phyloP scores from a whole-genome alignment of 371 early-diverging fungal genomes.

The Mortierella sp. region DNA sequence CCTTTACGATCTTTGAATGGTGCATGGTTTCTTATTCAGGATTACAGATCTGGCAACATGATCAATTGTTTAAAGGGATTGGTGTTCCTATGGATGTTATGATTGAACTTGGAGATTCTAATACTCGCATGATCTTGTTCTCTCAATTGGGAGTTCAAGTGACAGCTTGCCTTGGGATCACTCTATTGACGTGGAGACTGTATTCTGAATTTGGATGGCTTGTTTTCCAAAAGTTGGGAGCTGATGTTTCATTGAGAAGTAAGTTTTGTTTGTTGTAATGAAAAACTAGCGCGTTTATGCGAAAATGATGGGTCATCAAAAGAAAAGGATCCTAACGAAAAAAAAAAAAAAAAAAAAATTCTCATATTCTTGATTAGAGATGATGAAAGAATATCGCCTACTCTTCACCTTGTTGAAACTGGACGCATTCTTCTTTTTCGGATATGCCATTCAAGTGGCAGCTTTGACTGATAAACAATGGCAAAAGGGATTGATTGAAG shows the following conservation, averaged over 20 bases:
- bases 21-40: constrained; percentile 48
- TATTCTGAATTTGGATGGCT: constrained; percentile 54
- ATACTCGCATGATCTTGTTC: constrained; percentile 27
- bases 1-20: constrained; percentile 51
- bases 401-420: constrained; percentile 44
- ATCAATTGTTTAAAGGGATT: constrained; percentile 39
- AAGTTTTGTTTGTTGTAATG: not conserved
- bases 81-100: constrained; percentile 17
- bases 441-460: constrained; percentile 47
- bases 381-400: constrained; percentile 54
- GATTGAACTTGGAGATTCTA: constrained; percentile 17
- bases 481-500: constrained; percentile 40
- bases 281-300: too few species aligned
- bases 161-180: constrained; percentile 29
- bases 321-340: not conserved
- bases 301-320: too few species aligned
- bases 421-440: constrained; percentile 53
- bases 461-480: constrained; percentile 39
- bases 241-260: constrained; percentile 49
- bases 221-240: constrained; percentile 50
- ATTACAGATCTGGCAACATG: constrained; percentile 47
- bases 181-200: constrained; percentile 36
- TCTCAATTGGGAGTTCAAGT: constrained; percentile 37
- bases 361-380: constrained; percentile 14
- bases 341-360: not conserved